Evolutionary conservation across 2,329 filamentous ascomycete species (phyloP).

Genomic region (Alternaria rosae): DNA sequence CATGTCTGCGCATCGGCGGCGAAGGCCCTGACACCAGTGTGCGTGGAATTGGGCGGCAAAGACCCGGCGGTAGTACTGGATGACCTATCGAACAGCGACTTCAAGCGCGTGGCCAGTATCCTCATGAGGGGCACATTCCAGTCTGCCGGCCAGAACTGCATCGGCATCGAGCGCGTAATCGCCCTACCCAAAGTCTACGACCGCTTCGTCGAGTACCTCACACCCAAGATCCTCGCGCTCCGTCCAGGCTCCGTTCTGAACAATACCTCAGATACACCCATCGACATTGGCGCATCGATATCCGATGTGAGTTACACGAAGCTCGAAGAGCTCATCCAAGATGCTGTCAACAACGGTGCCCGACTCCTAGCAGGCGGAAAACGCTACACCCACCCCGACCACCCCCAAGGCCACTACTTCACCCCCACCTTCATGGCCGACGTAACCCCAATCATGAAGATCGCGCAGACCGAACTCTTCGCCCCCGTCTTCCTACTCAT

Average conservation of each 20-base stretch:
- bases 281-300: conserved; percentile 90
- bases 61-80: conserved; percentile 91
- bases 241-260: conserved; percentile 76
- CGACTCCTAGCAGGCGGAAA: conserved; percentile 81
- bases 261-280: conserved; percentile 51
- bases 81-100: conserved; percentile 68
- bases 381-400: conserved; percentile 72
- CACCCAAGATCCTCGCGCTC: conserved; percentile 75
- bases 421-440: conserved; percentile 87
- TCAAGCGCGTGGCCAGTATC: conserved; percentile 78
- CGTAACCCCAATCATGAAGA: conserved; percentile 83
- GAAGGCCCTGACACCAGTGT: conserved; percentile 83
- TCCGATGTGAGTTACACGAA: conserved; percentile 77
- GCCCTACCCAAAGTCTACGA: conserved; percentile 80
- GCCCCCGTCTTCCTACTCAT: conserved; percentile 89
- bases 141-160: conserved; percentile 95
- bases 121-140: conserved; percentile 94
- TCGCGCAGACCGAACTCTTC: conserved; percentile 92
- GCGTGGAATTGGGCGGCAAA: conserved; percentile 93
- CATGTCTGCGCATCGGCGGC: conserved; percentile 87
- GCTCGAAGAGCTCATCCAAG: conserved; percentile 77
- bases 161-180: conserved; percentile 93
- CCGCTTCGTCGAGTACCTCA: conserved; percentile 72
- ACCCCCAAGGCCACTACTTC: conserved; percentile 90
- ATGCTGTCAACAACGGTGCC: conserved; percentile 81